phyloP scores from a whole-genome alignment of 2,329 filamentous ascomycete species.

The Gaeumannomyces tritici region DNA sequence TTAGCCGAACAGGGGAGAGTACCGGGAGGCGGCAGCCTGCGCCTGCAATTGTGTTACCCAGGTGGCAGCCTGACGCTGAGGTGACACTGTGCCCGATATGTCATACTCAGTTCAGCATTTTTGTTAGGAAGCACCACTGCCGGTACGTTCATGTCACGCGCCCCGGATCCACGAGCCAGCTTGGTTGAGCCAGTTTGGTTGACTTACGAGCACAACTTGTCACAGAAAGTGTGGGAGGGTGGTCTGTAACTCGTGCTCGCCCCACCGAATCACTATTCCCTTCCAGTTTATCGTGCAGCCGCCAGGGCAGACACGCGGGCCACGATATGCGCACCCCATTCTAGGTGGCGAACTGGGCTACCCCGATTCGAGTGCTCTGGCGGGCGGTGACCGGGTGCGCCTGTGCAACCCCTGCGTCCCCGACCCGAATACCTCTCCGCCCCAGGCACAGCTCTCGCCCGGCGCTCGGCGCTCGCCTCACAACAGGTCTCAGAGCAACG shows the following conservation, averaged over 20 bases:
- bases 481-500: slow-evolving; percentile 34
- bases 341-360: slow-evolving; percentile 29
- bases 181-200: not conserved
- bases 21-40: not conserved
- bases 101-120: slow-evolving; percentile 67
- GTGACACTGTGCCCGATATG: slow-evolving; percentile 82
- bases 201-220: not conserved
- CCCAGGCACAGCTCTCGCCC: slow-evolving; percentile 28
- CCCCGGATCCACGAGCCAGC: not conserved
- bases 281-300: slow-evolving; percentile 86
- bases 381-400: slow-evolving; percentile 47
- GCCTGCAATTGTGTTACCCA: slow-evolving; percentile 46
- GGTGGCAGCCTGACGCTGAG: slow-evolving; percentile 84
- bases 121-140: slow-evolving; percentile 88
- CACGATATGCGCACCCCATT: slow-evolving; percentile 28
- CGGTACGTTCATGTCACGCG: slow-evolving; percentile 39
- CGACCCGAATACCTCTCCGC: slow-evolving; percentile 49
- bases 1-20: not conserved
- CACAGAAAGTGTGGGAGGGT: slow-evolving; percentile 81
- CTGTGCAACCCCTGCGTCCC: slow-evolving; percentile 55
- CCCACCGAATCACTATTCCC: slow-evolving; percentile 90
- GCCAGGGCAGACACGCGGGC: slow-evolving; percentile 32
- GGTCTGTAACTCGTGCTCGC: slow-evolving; percentile 82
- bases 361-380: slow-evolving; percentile 30
- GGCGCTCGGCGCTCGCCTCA: slow-evolving; percentile 21